A percentile compares a stretch with the other conserved stretches of the same genome.
Conservation (phyloP, 495 filamentous ascomycete species). For the Apiosordaria backusii region DNA sequence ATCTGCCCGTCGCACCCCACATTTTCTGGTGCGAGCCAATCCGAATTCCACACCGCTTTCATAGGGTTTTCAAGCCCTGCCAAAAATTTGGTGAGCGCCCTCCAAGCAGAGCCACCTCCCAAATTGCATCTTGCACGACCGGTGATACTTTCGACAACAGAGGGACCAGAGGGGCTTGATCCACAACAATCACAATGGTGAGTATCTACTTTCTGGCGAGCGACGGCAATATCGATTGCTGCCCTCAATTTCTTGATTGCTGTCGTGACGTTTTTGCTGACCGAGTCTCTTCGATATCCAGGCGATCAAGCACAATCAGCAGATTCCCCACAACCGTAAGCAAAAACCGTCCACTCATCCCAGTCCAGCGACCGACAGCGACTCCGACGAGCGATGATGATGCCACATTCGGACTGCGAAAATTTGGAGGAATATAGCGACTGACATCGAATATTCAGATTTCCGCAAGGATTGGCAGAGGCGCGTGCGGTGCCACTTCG, state of each 20-base stretch:
- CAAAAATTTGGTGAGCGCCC: conserved; percentile 40
- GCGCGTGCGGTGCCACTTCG: conserved; percentile 96
- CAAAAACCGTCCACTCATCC: conserved; percentile 24
- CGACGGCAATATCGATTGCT: conserved; percentile 15
- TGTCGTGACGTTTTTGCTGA: conserved; percentile 5
- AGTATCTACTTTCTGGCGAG: conserved; percentile 13
- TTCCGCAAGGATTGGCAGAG: conserved; percentile 99
- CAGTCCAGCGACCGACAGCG: not conserved
- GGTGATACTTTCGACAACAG: conserved; percentile 35
- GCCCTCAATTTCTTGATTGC: conserved; percentile 20
- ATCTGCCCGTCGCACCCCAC: conserved; percentile 15
- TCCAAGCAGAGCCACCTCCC: conserved; percentile 34
- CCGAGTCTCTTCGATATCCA: conserved; percentile 9
- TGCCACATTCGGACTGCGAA: conserved; percentile 23
- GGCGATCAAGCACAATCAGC: conserved; percentile 99
- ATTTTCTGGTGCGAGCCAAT: conserved; percentile 24
- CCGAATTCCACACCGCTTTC: conserved; percentile 29
- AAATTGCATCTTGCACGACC: conserved; percentile 40
- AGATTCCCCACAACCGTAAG: conserved; percentile 96
- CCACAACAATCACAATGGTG: conserved; percentile 39
- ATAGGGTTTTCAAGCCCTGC: conserved; percentile 51
- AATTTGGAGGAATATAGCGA: conserved; percentile 18
- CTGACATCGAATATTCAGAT: conserved; percentile 52
- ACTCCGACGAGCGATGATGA: not conserved
- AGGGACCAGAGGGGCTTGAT: conserved; percentile 35